Percentiles rank a stretch among this genome's conserved stretches.
These are phyloP conservation scores for Plantago coronopus DNA, from an alignment of 305 asterid genomes.

Conservation along the genomic window DNA sequence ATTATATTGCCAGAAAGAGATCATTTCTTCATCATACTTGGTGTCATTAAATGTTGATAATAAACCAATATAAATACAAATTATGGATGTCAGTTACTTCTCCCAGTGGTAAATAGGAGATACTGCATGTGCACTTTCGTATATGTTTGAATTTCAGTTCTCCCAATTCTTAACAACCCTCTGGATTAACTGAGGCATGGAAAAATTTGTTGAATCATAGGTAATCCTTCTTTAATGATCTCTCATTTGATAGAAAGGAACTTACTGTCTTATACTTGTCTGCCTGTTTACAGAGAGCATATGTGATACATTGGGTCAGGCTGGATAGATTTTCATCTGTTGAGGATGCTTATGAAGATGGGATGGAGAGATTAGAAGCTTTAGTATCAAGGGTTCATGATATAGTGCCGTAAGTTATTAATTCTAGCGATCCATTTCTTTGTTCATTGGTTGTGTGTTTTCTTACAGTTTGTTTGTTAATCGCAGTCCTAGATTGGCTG, in stretches of 20 bases:
- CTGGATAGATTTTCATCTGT: constrained; percentile 68
- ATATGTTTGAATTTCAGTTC: not conserved
- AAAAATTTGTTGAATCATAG: not conserved
- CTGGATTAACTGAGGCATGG: not conserved
- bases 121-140: constrained; percentile 6
- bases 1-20: too few relatives aligned
- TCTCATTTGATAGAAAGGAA: constrained; percentile 1
- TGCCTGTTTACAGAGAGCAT: constrained; percentile 56
- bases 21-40: constrained; percentile 4
- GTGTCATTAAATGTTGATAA: constrained; percentile 15
- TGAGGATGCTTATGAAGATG: constrained; percentile 78
- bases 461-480: constrained; percentile 25
- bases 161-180: not conserved
- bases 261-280: constrained; percentile 4
- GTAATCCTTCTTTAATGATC: not conserved
- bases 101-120: constrained; percentile 7
- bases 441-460: constrained; percentile 15
- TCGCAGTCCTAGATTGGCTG: constrained; percentile 70
- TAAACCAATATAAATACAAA: constrained; percentile 5
- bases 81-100: constrained; percentile 12
- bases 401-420: constrained; percentile 57
- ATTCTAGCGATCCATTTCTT: constrained; percentile 8
- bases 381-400: constrained; percentile 78
- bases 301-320: constrained; percentile 93
- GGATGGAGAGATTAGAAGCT: constrained; percentile 64